Percentiles rank a stretch among this genome's conserved stretches.
phyloP scores from a whole-genome alignment of 2,329 filamentous ascomycete species.

The Byssochlamys sp. region DNA sequence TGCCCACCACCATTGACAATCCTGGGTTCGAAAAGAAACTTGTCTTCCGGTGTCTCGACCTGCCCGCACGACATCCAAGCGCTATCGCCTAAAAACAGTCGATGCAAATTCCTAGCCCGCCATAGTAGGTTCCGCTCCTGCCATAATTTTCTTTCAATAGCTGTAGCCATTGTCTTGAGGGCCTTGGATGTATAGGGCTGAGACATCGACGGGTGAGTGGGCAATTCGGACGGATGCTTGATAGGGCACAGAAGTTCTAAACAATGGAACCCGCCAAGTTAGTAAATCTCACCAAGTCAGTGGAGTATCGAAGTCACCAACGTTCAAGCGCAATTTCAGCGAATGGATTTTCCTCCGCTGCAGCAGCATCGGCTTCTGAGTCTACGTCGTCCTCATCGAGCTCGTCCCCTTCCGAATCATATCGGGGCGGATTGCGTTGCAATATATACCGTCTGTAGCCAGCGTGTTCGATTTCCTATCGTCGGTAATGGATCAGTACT shows the following conservation, averaged over 20 bases:
- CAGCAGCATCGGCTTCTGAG: constrained; percentile 47
- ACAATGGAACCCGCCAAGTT: constrained; percentile 2
- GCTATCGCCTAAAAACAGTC: constrained; percentile 51
- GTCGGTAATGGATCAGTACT: neutral
- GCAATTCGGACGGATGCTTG: constrained; percentile 52
- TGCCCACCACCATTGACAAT: constrained; percentile 8
- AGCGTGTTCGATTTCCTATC: constrained; percentile 51
- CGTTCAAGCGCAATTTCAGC: constrained; percentile 48
- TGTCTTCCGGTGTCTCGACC: constrained; percentile 44
- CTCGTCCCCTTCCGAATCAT: constrained; percentile 56
- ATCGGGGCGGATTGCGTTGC: constrained; percentile 48
- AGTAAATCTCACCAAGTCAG: constrained; percentile 3
- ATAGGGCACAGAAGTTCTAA: constrained; percentile 52
- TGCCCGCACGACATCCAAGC: constrained; percentile 49
- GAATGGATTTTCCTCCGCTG: constrained; percentile 54
- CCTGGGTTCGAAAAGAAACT: constrained; percentile 36
- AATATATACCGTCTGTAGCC: constrained; percentile 54
- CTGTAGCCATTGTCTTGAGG: constrained; percentile 47
- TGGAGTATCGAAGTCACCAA: constrained; percentile 22
- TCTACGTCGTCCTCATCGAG: constrained; percentile 50
- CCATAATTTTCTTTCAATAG: constrained; percentile 48
- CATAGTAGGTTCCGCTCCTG: constrained; percentile 48
- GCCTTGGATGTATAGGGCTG: constrained; percentile 50
- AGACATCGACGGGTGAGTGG: constrained; percentile 50
- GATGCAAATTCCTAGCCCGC: constrained; percentile 49